Percentiles rank a stretch among this genome's conserved stretches.
phyloP scores from a whole-genome alignment of 257 asterid species.

The Nemophila menziesii region DNA sequence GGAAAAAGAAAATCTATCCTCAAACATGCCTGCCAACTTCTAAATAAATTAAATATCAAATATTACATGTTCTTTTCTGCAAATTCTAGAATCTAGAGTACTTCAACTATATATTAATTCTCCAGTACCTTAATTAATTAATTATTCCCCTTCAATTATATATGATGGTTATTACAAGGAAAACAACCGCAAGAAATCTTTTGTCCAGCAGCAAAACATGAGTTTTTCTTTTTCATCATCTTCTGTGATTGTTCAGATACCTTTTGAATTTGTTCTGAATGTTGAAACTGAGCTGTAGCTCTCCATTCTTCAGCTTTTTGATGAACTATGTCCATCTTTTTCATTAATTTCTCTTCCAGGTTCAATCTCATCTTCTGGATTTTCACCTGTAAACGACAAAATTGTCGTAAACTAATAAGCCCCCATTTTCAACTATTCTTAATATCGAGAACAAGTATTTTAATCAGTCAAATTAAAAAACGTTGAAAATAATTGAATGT shows the following conservation, averaged over 20 bases:
- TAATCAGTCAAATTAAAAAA: too few relatives aligned
- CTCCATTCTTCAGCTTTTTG: conserved; percentile 93
- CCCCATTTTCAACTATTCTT: too few relatives aligned
- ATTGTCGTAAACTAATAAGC: not conserved
- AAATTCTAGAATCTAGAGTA: not conserved
- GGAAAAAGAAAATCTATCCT: too few relatives aligned
- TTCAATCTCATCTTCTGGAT: conserved; percentile 83
- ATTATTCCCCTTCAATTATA: conserved; percentile 6
- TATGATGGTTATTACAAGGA: conserved; percentile 51
- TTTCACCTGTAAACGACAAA: conserved; percentile 67
- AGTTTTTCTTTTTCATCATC: conserved; percentile 28
- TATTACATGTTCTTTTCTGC: not conserved
- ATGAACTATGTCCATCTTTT: conserved; percentile 80
- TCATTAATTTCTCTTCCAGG: conserved; percentile 84
- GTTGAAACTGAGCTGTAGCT: conserved; percentile 63
- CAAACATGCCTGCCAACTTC: not conserved
- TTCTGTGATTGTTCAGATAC: conserved; percentile 37
- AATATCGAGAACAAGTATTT: too few relatives aligned
- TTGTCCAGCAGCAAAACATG: conserved; percentile 24
- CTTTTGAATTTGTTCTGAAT: conserved; percentile 55
- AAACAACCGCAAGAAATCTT: conserved; percentile 66
- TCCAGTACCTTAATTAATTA: not conserved
- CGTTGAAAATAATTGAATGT: too few relatives aligned
- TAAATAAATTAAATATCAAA: too few relatives aligned
- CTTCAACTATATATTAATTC: not conserved